Percentiles rank a stretch among this genome's conserved stretches.
Evolutionary conservation across 2,329 filamentous ascomycete genomes (phyloP).

Genomic region (Cytospora chrysosperma): DNA sequence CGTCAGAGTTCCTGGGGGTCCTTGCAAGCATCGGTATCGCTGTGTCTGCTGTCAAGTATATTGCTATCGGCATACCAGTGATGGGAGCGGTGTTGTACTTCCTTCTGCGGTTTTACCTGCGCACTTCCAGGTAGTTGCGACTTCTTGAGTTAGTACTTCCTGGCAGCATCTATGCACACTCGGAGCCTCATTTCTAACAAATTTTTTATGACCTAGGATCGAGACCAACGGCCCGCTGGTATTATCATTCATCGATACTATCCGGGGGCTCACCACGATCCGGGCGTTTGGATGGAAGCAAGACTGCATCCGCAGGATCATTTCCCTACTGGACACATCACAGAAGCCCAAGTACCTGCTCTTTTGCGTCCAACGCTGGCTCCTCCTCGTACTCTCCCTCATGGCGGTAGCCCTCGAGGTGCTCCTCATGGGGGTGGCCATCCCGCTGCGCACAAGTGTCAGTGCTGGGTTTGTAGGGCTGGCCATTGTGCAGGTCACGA

Average conservation of each 20-base stretch:
- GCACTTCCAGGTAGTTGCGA: slow-evolving; percentile 5
- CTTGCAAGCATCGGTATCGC: not conserved
- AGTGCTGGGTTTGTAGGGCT: slow-evolving; percentile 23
- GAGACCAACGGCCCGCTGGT: slow-evolving; percentile 2
- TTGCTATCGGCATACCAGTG: not conserved
- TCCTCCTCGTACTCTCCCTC: slow-evolving; percentile 24
- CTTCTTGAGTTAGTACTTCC: not conserved
- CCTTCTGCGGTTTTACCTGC: slow-evolving; percentile 5
- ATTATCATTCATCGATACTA: not conserved
- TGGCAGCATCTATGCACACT: not conserved
- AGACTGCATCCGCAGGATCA: not conserved
- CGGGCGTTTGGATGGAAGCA: slow-evolving; percentile 20
- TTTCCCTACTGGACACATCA: slow-evolving; percentile 19
- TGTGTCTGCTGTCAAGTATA: not conserved
- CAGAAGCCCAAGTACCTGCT: slow-evolving; percentile 27
- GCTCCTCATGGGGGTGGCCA: slow-evolving; percentile 23
- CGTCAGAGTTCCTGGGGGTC: not conserved
- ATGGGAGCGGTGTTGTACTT: not conserved
- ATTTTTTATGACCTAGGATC: not conserved
- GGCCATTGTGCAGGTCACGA: slow-evolving; percentile 24
- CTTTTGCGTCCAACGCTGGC: slow-evolving; percentile 27
- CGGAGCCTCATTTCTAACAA: not conserved
- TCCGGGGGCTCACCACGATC: not conserved
- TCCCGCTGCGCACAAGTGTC: not conserved
- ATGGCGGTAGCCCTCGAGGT: slow-evolving; percentile 24